Percentiles rank a stretch among this genome's conserved stretches.
These are phyloP conservation scores for Pycnococcus provasolii DNA, from an alignment of 139 green algal genomes.

Conservation along the genomic window DNA sequence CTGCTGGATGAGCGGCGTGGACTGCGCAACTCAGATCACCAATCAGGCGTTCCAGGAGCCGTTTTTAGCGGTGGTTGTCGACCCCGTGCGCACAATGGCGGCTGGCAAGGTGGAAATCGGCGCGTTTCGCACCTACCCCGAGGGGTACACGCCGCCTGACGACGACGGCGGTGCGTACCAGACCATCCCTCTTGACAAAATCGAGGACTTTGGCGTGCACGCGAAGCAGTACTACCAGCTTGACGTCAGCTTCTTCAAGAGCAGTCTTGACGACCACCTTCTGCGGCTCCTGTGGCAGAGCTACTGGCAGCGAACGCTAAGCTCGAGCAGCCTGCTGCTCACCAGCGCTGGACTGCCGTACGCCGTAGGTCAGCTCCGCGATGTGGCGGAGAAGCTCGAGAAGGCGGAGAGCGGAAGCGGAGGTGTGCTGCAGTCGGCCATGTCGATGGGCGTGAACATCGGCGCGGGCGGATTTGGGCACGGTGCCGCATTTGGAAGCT, in stretches of 20 bases:
- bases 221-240: constrained; percentile 50
- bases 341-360: constrained; percentile 29
- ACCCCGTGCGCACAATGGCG: constrained; percentile 91
- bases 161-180: constrained; percentile 81
- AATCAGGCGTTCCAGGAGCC: constrained; percentile 86
- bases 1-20: constrained; percentile 95
- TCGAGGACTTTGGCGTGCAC: constrained; percentile 95
- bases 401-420: no score
- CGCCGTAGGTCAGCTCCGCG: no score
- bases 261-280: constrained; percentile 60
- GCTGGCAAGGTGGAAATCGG: constrained; percentile 86
- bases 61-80: constrained; percentile 92
- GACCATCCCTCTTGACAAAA: constrained; percentile 93
- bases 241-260: constrained; percentile 91
- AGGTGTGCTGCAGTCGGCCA: no score
- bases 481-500: no score
- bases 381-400: no score
- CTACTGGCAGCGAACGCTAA: constrained; percentile 89
- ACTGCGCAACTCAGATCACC: constrained; percentile 72
- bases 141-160: constrained; percentile 73
- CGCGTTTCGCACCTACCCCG: constrained; percentile 68
- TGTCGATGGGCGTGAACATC: no score
- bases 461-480: no score
- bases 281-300: constrained; percentile 88
- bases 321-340: constrained; percentile 57